Evolutionary conservation across 768 basidiomycete genomes (phyloP), one percentile per base, ranked within the genome.

Genomic region (Pleurotus cornucopiae): DNA sequence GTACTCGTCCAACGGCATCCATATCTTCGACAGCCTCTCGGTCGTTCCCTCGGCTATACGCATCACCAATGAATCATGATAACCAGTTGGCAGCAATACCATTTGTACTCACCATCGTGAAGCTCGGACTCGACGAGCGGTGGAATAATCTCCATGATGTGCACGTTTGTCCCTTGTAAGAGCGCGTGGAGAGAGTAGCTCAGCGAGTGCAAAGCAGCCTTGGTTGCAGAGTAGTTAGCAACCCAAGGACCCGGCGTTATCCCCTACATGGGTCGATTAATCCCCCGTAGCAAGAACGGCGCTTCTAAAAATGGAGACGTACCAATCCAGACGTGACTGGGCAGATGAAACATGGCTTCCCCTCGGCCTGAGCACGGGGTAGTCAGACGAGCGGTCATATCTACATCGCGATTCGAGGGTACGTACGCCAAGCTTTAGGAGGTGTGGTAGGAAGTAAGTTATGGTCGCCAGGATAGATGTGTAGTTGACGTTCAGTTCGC

Each of bases 41-140:
- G 77, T 76, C 0, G 73, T 82, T 47, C 81, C 83, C 64, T 83
- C 76, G 38, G 76, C 83, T 84, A 57, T 20, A 16, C 38, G 46
- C 2, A 30, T 6, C 30, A 11, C 30, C 30, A 1, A 46, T 30
- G 39, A 46, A 47, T 51, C 16, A 41, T 46, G 25, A 30, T 38
- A 16, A 56, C 25, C 30, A 30, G 6, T 30, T 6, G 3, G 30
- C 30, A 30, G 46, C 1, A 3, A 34, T 26, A 34, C 2, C 30
- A 1, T 0, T 6, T 2, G 39, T 3, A 62, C 76, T 60, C 60
- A 81, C 82, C 72, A 58, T 84, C 82, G 61, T 86, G 83, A 34
- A 85, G 68, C 61, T 85, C 83, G 2, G 82, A 84, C 66, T 85
- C 83, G 7, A 82, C 80, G 6, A 85, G 71, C 79, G 84, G 84